A percentile compares a stretch with the other conserved stretches of the same genome.
Conservation (phyloP, 176 grass and related monocot genomes). For the Eleusine coracana region DNA sequence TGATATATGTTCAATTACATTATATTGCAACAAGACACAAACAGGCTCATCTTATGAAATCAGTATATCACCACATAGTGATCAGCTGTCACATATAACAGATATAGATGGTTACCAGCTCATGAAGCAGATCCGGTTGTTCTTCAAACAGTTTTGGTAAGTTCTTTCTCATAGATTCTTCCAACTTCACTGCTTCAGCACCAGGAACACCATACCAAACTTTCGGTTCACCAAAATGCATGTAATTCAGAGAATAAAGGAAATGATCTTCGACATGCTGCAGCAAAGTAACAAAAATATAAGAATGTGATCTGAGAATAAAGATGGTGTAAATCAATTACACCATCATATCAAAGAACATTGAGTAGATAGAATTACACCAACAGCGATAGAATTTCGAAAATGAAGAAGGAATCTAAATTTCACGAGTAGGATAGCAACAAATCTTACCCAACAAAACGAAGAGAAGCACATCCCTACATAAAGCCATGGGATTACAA, state of each 20-base stretch:
- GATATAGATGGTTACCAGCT: slow-evolving; percentile 66
- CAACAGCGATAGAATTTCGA: not conserved
- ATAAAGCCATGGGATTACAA: slow-evolving; percentile 98
- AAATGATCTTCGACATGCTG: slow-evolving; percentile 99
- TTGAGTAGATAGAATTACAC: not conserved
- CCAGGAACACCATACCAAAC: slow-evolving; percentile 92
- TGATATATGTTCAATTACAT: slow-evolving; percentile 15
- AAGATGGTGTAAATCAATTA: slow-evolving; percentile 19
- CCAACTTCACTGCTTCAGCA: slow-evolving; percentile 72
- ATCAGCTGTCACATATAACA: not conserved
- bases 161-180: slow-evolving; percentile 90
- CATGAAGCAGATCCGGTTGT: slow-evolving; percentile 94
- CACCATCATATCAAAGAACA: not conserved
- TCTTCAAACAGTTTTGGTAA: slow-evolving; percentile 88
- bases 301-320: slow-evolving; percentile 6
- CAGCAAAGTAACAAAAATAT: slow-evolving; percentile 32
- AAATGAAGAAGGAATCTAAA: slow-evolving; percentile 10
- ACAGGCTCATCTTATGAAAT: slow-evolving; percentile 17
- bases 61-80: not conserved
- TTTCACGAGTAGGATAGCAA: slow-evolving; percentile 32
- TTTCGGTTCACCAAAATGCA: slow-evolving; percentile 99
- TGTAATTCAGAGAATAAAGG: slow-evolving; percentile 96
- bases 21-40: not conserved
- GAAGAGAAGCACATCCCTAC: slow-evolving; percentile 99
- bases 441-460: slow-evolving; percentile 87